Base-by-base conservation (phyloP, 1,284 basidiomycete genomes). In the Xerocomus amazonicus region DNA sequence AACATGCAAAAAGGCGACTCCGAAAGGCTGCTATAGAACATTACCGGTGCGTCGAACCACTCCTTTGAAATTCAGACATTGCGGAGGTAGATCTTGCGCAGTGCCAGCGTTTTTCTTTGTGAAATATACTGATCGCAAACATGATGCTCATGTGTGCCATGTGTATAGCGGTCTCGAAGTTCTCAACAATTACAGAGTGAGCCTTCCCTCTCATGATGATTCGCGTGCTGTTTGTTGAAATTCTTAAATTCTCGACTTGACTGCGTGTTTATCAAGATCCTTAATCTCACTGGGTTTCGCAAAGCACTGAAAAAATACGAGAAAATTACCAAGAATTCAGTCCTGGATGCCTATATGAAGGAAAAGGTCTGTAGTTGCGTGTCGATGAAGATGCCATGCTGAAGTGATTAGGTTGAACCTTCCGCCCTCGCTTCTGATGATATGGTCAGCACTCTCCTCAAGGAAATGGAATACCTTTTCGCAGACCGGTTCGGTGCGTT, bases 221-320 rank as follows among this genome's bases (percentile, higher is more conserved):
- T 32, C 19, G 16, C 34, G 16, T 36, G 8, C 10, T 36, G n/a
- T 36, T 17, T 9, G 16, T 36, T 36, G 34, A 36, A 17, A 36
- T 17, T 19, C 9, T 35, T 14, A n/a, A 17, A 10, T 17, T 60
- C 66, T 84, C 8, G 75, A 81, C 50, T 23, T 23, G 19, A 23
- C 19, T 23, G 19, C 19, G 19, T 23, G 16, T 19, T 14, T 19
- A 23, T 9, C 12, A 19, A 26, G 85, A 85, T 92, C 45, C 70
- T 97, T 44, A 97, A 97, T 64, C 67, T 93, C 9, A 92, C 90
- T 2, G 95, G 93, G 0, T 94, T 97, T 65, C 77, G 90, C 28
- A 97, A 97, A 66, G 89, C 88, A 0, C 65, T 97, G 54, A 97
- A 97, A 71, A 98, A 97, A 71, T 96, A 93, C 61, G 92, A 96